phyloP scores from a whole-genome alignment of 768 basidiomycete genomes.

The Cubamyces lactineus region DNA sequence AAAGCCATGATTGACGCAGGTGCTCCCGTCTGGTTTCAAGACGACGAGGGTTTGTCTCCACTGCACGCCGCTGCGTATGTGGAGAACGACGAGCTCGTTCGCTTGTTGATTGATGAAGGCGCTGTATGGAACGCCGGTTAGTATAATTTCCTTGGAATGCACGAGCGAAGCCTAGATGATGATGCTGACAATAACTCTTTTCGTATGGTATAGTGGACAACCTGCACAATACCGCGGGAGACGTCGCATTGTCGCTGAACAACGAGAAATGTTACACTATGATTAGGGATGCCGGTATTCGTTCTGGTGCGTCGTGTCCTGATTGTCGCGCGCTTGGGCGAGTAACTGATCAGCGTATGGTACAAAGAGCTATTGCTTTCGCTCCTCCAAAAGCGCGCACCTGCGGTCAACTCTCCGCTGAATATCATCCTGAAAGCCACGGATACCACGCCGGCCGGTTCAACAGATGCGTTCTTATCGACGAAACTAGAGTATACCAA shows the following conservation, averaged over 20 bases:
- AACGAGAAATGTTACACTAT: constrained; percentile 70
- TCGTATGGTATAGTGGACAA: constrained; percentile 61
- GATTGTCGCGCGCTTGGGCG: constrained; percentile 8
- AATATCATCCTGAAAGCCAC: constrained; percentile 48
- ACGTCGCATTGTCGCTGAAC: constrained; percentile 88
- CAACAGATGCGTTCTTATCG: constrained; percentile 69
- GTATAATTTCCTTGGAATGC: constrained; percentile 20
- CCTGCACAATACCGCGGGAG: constrained; percentile 81
- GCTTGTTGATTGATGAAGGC: constrained; percentile 73
- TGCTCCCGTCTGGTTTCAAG: constrained; percentile 91
- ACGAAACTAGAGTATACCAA: constrained; percentile 68
- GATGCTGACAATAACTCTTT: neutral
- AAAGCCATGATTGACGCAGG: constrained; percentile 59
- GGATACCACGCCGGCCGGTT: constrained; percentile 62
- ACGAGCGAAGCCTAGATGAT: too few species aligned
- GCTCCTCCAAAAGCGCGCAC: constrained; percentile 53
- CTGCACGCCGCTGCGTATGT: constrained; percentile 86
- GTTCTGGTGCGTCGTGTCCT: constrained; percentile 67
- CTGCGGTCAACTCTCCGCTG: constrained; percentile 31
- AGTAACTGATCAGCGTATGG: neutral
- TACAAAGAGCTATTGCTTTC: constrained; percentile 69
- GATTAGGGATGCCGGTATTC: constrained; percentile 91
- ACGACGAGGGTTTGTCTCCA: constrained; percentile 74
- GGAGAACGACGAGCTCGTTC: constrained; percentile 65
- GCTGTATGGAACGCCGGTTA: constrained; percentile 90